Evolutionary conservation across 768 basidiomycete genomes (phyloP).

Genomic region (Xerocomellus chrysenteron): DNA sequence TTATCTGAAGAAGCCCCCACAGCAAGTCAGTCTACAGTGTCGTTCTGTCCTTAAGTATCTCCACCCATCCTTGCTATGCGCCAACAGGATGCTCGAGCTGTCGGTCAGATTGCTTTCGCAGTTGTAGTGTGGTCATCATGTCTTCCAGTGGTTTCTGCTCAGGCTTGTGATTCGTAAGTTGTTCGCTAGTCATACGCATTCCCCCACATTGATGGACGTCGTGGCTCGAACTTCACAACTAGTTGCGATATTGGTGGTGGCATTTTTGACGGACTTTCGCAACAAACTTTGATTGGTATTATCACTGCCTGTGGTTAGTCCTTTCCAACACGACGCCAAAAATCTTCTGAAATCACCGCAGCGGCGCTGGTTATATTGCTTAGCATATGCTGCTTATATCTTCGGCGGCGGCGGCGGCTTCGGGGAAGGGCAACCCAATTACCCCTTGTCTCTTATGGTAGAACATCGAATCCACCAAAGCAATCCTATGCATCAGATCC

Average conservation of each 20-base stretch:
- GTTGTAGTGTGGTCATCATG: not conserved
- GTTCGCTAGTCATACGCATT: not conserved
- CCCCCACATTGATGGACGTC: not conserved
- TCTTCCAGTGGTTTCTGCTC: constrained; percentile 4
- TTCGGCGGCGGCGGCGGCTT: constrained; percentile 9
- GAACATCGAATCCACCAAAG: not conserved
- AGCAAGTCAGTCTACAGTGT: not conserved
- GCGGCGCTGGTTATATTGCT: not conserved
- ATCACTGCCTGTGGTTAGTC: constrained; percentile 11
- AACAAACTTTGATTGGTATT: not conserved
- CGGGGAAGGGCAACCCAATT: not conserved
- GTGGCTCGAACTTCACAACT: not conserved
- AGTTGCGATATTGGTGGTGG: not conserved
- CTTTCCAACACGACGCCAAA: not conserved
- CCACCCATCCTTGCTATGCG: constrained; percentile 1
- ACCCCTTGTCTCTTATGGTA: not conserved
- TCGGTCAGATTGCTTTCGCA: not conserved
- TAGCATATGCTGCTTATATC: not conserved
- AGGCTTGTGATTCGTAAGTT: constrained; percentile 16
- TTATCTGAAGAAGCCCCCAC: too few relatives aligned
- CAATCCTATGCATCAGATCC: not conserved
- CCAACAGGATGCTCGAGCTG: not conserved
- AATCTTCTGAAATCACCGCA: constrained; percentile 6
- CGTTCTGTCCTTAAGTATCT: too few relatives aligned
- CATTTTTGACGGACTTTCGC: not conserved